Evolutionary conservation across 2,329 filamentous ascomycete genomes (phyloP).

Genomic region (Stylonectria norvegica): DNA sequence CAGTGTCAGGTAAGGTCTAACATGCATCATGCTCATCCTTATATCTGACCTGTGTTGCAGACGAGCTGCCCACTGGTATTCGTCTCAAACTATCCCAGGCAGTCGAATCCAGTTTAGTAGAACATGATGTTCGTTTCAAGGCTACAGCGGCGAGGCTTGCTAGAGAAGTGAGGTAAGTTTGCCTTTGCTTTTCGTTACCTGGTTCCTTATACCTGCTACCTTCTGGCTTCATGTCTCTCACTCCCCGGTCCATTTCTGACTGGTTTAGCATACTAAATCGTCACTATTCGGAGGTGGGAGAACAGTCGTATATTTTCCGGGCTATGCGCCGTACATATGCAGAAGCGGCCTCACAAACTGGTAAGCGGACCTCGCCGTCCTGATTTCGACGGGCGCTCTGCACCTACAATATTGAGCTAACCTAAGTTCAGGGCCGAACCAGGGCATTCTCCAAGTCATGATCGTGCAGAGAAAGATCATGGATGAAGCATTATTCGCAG

Average conservation of each 20-base stretch:
- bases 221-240: too few species aligned
- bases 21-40: too few species aligned
- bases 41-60: background rate
- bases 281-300: too few species aligned
- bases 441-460: background rate
- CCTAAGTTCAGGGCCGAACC: background rate
- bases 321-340: background rate
- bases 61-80: background rate
- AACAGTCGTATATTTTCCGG: background rate
- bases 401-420: background rate
- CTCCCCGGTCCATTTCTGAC: background rate
- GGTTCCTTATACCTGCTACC: too few species aligned
- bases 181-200: slow-evolving; percentile 10
- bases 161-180: background rate
- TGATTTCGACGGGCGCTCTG: background rate
- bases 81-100: too few species aligned
- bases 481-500: background rate
- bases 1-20: too few species aligned
- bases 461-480: background rate
- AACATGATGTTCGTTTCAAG: background rate
- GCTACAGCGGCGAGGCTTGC: background rate
- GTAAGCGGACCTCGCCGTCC: too few species aligned
- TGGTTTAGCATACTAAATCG: background rate
- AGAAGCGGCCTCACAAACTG: too few species aligned
- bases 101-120: background rate